Base-by-base conservation (phyloP, 1,284 basidiomycete species). In the Mrakiaceae sp. region DNA sequence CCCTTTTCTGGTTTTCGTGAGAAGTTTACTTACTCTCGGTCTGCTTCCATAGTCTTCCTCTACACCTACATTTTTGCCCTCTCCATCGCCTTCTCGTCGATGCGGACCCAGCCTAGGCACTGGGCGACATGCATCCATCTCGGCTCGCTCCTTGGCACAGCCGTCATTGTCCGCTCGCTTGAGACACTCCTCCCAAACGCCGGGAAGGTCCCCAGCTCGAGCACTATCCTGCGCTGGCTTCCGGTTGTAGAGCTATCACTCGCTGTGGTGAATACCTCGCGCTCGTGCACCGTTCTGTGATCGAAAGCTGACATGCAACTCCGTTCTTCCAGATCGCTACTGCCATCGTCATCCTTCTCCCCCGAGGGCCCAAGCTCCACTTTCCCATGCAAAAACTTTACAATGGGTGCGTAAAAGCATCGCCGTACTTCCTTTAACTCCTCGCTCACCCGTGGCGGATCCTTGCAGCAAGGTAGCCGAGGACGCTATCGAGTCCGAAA, bases 361-460 rank as follows among this genome's bases (percentile, higher is more conserved):
- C 84, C 2, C 79, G 82, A 50, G 89, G 89, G 0, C 91, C 91
- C 0, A 75, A 80, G 3, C 77, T 91, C 42, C 83, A 89, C 71
- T 87, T 84, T 69, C 86, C 87, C 0, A 79, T 84, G 6, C 79
- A 82, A 57, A 78, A 78, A 12, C 85, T 93, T 51, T 93, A 92
- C 72, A 83, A 86, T 0, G 79, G 85, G 61, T 89, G 89, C 73
- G 83, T 75, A 56, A 60, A 60, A 6, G 9, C 14, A 27, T 46
- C 8, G 3, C 46, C 9, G n/a, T 43, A 40, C 9, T 27, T 27
- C 2, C 27, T 40, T 6, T 55, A 1, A 47, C 16, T 48, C 52
- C 51, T 46, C 12, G 58, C 40, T 55, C 52, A 16, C 27, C 27
- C 27, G 27, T 2, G 27, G 27, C 27, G 27, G 27, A 27, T 27